These are phyloP conservation scores for Haplographium delicatum DNA, from an alignment of 495 filamentous ascomycete species.

Conservation along the genomic window DNA sequence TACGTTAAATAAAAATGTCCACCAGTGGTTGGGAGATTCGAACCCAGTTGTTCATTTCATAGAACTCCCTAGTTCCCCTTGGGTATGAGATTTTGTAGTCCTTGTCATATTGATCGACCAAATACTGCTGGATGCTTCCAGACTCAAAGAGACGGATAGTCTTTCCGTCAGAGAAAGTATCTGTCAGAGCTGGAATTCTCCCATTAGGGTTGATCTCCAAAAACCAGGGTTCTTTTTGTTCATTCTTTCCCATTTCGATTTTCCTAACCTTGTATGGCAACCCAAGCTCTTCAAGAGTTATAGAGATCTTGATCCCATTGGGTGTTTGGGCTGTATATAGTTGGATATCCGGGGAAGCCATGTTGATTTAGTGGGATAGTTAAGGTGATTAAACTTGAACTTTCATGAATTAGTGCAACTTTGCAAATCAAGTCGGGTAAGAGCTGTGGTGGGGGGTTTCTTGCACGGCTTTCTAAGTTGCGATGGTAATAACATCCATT, in stretches of 20 bases:
- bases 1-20: background rate
- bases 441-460: too few species aligned
- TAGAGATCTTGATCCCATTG: constrained; percentile 79
- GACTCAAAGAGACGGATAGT: constrained; percentile 76
- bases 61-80: constrained; percentile 64
- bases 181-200: constrained; percentile 87
- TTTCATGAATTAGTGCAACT: too few species aligned
- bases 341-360: constrained; percentile 24
- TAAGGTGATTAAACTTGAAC: too few species aligned
- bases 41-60: constrained; percentile 75
- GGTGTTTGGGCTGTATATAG: constrained; percentile 53
- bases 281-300: constrained; percentile 82
- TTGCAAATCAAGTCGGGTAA: too few species aligned
- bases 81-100: constrained; percentile 85
- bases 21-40: too few species aligned
- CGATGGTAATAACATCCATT: too few species aligned
- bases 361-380: constrained; percentile 14
- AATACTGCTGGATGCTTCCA: constrained; percentile 82
- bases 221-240: constrained; percentile 79
- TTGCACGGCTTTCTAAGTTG: too few species aligned
- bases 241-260: constrained; percentile 66
- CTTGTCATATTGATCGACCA: constrained; percentile 72
- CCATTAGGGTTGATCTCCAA: constrained; percentile 92
- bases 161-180: constrained; percentile 66
- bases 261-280: constrained; percentile 62